Evolutionary conservation across 345 rosid species (phyloP).

Genomic region (Brassica incana): DNA sequence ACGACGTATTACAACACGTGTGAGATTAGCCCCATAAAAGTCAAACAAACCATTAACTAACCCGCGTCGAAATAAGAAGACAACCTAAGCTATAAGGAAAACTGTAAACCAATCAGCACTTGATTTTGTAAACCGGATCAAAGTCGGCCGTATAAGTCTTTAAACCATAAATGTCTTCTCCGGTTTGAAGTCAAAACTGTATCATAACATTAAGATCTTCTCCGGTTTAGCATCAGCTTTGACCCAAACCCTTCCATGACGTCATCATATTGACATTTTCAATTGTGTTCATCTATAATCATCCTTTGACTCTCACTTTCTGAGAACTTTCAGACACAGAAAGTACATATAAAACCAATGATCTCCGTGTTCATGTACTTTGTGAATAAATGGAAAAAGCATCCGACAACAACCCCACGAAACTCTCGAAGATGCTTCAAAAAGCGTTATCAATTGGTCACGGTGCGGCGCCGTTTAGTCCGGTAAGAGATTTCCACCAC

Average conservation of each 20-base stretch:
- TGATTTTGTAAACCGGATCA: conserved; percentile 12
- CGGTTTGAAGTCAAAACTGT: conserved; percentile 22
- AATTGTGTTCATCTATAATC: neutral
- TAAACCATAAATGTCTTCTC: conserved; percentile 8
- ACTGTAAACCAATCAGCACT: neutral
- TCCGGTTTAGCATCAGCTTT: conserved; percentile 28
- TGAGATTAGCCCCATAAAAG: neutral
- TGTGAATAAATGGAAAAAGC: conserved; percentile 31
- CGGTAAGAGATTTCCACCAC: conserved; percentile 45
- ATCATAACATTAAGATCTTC: neutral
- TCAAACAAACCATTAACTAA: conserved; percentile 23
- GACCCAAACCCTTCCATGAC: neutral
- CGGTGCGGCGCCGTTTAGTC: conserved; percentile 56
- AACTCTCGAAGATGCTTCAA: conserved; percentile 55
- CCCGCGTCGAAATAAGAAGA: conserved; percentile 16
- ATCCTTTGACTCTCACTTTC: conserved; percentile 6
- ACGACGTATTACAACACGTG: neutral
- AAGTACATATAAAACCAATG: conserved; percentile 17
- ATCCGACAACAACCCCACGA: conserved; percentile 36
- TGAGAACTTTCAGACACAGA: conserved; percentile 30
- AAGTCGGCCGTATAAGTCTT: conserved; percentile 16
- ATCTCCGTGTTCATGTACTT: neutral
- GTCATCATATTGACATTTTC: conserved; percentile 16
- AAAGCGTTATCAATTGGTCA: conserved; percentile 50
- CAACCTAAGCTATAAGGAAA: neutral